A percentile compares a stretch with the other conserved stretches of the same genome.
phyloP scores from a whole-genome alignment of 345 rosid genomes.

The Clarkia xantiana region DNA sequence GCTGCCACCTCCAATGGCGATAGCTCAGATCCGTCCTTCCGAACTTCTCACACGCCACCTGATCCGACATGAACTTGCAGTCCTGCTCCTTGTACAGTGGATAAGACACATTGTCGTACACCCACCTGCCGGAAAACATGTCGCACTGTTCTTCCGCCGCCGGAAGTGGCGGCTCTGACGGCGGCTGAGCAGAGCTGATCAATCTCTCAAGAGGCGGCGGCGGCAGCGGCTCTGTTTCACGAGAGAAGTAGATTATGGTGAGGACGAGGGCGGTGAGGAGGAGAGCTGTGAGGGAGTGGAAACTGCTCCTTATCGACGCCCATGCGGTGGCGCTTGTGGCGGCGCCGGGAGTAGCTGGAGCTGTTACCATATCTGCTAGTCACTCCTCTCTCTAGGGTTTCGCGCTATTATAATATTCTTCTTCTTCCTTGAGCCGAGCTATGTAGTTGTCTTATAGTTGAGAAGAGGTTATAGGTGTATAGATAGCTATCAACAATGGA shows the following conservation, averaged over 20 bases:
- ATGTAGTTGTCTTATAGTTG: too few species aligned
- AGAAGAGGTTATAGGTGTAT: too few species aligned
- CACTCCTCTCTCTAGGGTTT: too few species aligned
- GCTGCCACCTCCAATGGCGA: conserved; percentile 84
- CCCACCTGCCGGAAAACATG: conserved; percentile 70
- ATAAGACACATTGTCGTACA: conserved; percentile 44
- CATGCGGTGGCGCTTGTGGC: neutral
- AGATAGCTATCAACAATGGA: too few species aligned
- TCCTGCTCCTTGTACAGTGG: conserved; percentile 69
- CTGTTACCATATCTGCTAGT: too few species aligned
- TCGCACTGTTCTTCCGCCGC: conserved; percentile 24
- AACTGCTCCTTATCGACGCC: conserved; percentile 27
- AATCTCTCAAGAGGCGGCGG: neutral
- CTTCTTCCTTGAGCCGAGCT: too few species aligned
- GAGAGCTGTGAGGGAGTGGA: conserved; percentile 47
- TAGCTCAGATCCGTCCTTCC: conserved; percentile 62
- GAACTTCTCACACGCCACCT: conserved; percentile 64
- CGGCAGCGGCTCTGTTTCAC: conserved; percentile 10
- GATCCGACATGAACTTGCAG: conserved; percentile 64
- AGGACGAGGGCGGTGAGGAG: conserved; percentile 38
- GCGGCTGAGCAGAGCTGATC: too few species aligned
- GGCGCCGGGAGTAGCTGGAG: conserved; percentile 12
- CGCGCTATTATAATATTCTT: too few species aligned
- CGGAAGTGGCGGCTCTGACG: neutral
- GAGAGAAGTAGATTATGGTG: conserved; percentile 31